Evolutionary conservation across 352 stramenopile species (phyloP).

Genomic region (Heterotrichella gracilis): DNA sequence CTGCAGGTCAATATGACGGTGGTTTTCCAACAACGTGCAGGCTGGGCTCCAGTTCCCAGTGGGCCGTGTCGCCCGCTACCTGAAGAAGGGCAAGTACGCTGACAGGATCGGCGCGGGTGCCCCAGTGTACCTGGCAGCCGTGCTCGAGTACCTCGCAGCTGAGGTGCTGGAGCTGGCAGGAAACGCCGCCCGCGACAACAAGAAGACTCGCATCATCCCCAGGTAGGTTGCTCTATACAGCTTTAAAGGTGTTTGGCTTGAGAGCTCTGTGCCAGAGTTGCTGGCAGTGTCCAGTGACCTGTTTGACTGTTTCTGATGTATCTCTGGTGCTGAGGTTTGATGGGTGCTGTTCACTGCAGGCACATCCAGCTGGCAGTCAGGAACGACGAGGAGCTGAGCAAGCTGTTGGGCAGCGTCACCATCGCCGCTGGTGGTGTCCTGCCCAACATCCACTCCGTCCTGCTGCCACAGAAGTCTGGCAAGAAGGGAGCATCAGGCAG

Average conservation of each 20-base stretch:
- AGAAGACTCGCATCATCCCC: conserved; percentile 38
- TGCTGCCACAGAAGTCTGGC: conserved; percentile 29
- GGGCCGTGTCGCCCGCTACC: conserved; percentile 40
- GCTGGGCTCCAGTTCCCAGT: conserved; percentile 38
- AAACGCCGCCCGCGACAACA: conserved; percentile 27
- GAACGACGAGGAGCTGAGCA: conserved; percentile 76
- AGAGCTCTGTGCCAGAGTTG: too few species aligned
- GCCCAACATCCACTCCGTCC: conserved; percentile 34
- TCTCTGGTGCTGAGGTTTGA: too few species aligned
- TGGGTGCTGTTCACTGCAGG: too few species aligned
- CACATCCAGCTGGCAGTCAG: conserved; percentile 41
- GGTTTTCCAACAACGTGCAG: too few species aligned
- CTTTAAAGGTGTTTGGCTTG: too few species aligned
- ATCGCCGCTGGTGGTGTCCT: conserved; percentile 48
- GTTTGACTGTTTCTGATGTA: too few species aligned
- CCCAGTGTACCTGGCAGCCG: conserved; percentile 36
- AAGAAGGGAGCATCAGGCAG: too few species aligned
- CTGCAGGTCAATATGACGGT: too few species aligned
- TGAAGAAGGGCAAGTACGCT: conserved; percentile 39
- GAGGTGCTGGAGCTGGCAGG: conserved; percentile 28
- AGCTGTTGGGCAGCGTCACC: conserved; percentile 55
- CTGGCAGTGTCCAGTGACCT: too few species aligned
- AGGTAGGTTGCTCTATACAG: too few species aligned
- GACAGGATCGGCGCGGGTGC: conserved; percentile 37
- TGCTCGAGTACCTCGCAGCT: conserved; percentile 28